phyloP scores from a whole-genome alignment of 305 asterid genomes.

The Fraxinus latifolia region DNA sequence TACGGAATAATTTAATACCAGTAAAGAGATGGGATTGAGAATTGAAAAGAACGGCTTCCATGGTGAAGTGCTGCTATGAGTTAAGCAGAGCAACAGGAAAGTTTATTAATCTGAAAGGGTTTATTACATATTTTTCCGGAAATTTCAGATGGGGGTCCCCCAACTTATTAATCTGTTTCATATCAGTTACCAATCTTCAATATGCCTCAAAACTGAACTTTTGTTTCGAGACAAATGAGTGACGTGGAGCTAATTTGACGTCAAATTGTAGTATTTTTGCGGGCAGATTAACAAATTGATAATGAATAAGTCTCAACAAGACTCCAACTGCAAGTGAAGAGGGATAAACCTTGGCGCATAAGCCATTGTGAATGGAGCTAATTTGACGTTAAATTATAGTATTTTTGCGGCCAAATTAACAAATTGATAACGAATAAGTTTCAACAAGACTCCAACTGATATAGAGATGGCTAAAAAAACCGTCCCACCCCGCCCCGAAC shows the following conservation, averaged over 20 bases:
- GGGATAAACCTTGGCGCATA: neutral
- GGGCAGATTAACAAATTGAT: neutral
- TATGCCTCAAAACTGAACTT: neutral
- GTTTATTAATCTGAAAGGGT: neutral
- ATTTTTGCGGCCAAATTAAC: neutral
- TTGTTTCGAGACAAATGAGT: neutral
- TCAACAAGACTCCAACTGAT: neutral
- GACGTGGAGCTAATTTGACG: neutral
- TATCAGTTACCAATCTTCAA: neutral
- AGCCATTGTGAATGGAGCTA: neutral
- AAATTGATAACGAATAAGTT: neutral
- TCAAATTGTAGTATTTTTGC: too few relatives aligned
- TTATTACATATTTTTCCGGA: neutral
- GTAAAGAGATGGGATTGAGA: conserved; percentile 33
- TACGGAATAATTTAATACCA: conserved; percentile 12
- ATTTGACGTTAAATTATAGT: neutral
- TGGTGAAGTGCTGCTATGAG: conserved; percentile 27
- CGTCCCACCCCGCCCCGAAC: too few relatives aligned
- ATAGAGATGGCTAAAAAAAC: too few relatives aligned
- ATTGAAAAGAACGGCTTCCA: conserved; percentile 58
- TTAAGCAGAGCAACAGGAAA: neutral
- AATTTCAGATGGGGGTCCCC: neutral
- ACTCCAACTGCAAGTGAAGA: neutral
- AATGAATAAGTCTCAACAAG: neutral
- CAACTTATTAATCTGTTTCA: neutral